phyloP scores from a whole-genome alignment of 116 monocot species.

The Phalaenopsis hybrid region DNA sequence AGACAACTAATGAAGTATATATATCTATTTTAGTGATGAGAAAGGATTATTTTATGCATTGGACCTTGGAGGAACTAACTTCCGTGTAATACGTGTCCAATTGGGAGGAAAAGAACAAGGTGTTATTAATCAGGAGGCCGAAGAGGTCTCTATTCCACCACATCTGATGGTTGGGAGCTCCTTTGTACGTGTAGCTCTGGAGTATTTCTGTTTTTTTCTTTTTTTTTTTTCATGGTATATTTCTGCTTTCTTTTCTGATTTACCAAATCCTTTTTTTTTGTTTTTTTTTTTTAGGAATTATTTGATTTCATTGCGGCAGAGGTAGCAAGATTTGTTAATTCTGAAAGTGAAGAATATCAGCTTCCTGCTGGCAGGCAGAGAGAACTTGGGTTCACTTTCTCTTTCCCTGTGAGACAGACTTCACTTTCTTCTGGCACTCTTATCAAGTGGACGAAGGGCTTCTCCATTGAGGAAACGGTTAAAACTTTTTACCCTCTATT shows the following conservation, averaged over 20 bases:
- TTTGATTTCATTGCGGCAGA: conserved; percentile 67
- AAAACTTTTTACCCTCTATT: conserved; percentile 3
- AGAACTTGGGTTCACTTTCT: conserved; percentile 74
- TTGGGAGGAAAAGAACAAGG: conserved; percentile 46
- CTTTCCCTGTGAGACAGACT: too few species aligned
- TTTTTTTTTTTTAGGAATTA: conserved; percentile 46
- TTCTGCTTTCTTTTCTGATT: conserved; percentile 4
- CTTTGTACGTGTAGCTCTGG: conserved; percentile 25
- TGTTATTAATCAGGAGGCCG: conserved; percentile 46
- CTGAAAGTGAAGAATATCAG: conserved; percentile 51
- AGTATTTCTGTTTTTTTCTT: neutral
- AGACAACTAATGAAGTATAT: neutral
- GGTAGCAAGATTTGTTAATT: conserved; percentile 47
- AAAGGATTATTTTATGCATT: conserved; percentile 67
- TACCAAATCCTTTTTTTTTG: neutral
- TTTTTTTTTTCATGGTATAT: conserved; percentile 1
- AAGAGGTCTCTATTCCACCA: conserved; percentile 69
- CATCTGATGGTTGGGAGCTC: conserved; percentile 65
- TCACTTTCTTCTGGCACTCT: conserved; percentile 65
- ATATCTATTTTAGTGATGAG: conserved; percentile 38
- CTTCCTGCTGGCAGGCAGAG: conserved; percentile 46
- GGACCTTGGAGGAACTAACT: conserved; percentile 75
- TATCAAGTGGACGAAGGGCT: conserved; percentile 76
- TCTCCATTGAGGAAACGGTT: conserved; percentile 51
- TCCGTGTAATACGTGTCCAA: conserved; percentile 59